These are phyloP conservation scores for Melaleuca quinquenervia DNA, from an alignment of 345 rosid species.

Conservation along the genomic window DNA sequence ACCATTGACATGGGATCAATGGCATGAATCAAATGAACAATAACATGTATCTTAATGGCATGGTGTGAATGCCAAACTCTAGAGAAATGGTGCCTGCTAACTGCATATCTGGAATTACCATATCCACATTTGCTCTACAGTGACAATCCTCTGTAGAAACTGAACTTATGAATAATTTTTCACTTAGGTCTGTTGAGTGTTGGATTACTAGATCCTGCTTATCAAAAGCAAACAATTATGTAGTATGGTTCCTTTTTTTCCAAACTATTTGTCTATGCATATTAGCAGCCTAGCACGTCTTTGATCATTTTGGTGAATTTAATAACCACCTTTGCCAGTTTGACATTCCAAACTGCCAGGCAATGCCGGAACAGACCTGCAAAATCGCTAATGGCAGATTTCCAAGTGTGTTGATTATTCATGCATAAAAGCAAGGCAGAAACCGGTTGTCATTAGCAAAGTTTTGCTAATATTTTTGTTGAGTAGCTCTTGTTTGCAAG, in stretches of 20 bases:
- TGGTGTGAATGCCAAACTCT: background rate
- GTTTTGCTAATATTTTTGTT: too few species aligned
- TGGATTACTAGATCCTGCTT: background rate
- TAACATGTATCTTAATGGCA: background rate
- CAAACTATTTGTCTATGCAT: background rate
- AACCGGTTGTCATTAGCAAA: background rate
- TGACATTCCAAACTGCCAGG: background rate
- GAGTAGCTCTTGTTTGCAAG: background rate
- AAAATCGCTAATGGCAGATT: background rate
- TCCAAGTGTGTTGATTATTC: background rate
- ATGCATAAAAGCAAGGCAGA: background rate
- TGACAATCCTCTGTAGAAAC: background rate
- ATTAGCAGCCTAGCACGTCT: background rate
- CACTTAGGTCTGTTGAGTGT: background rate
- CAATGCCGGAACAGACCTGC: background rate
- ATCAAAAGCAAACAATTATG: background rate
- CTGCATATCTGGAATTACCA: background rate
- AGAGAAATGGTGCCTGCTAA: background rate
- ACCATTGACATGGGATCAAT: background rate
- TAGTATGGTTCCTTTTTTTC: too few species aligned
- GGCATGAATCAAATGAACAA: background rate
- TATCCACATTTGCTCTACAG: background rate
- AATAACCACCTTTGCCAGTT: background rate
- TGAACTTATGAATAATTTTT: background rate
- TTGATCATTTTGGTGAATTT: background rate